These are phyloP conservation scores for Mallotus repandus DNA, from an alignment of 441 rosid genomes.

Conservation along the genomic window DNA sequence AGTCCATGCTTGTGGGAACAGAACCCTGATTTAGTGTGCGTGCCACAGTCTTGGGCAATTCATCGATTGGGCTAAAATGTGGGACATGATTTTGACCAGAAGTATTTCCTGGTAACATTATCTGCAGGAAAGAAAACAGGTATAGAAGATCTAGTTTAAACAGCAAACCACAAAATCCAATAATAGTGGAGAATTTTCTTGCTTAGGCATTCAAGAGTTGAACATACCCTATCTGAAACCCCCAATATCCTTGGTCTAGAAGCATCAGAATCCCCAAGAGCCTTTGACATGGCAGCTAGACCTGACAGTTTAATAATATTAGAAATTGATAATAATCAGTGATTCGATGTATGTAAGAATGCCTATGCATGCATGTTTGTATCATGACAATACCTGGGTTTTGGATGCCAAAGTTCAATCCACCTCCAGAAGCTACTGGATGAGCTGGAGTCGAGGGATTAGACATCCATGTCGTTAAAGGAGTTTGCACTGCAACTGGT, in stretches of 20 bases:
- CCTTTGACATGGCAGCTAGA: conserved; percentile 34
- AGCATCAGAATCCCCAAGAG: conserved; percentile 35
- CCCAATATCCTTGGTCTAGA: conserved; percentile 32
- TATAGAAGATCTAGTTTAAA: not conserved
- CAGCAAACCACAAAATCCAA: not conserved
- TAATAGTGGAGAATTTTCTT: not conserved
- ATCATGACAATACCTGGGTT: conserved; percentile 30
- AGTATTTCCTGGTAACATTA: conserved; percentile 31
- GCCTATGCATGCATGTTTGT: not conserved
- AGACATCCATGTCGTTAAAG: conserved; percentile 45
- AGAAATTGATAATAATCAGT: not conserved
- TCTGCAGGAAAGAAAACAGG: conserved; percentile 26
- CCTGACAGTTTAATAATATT: conserved; percentile 17
- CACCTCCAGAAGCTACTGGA: conserved; percentile 41
- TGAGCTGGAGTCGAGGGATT: conserved; percentile 37
- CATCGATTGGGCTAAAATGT: conserved; percentile 31
- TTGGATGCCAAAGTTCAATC: conserved; percentile 31
- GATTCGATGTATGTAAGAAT: not conserved
- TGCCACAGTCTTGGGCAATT: conserved; percentile 45
- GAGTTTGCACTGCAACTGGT: conserved; percentile 27
- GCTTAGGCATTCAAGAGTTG: not conserved
- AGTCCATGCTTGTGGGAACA: conserved; percentile 78
- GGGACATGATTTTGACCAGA: conserved; percentile 29
- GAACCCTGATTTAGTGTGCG: conserved; percentile 58
- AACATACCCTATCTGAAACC: conserved; percentile 38